Evolutionary conservation across 345 rosid genomes (phyloP), one percentile per base, ranked within the genome.

Genomic region (Gossypium thurberi): DNA sequence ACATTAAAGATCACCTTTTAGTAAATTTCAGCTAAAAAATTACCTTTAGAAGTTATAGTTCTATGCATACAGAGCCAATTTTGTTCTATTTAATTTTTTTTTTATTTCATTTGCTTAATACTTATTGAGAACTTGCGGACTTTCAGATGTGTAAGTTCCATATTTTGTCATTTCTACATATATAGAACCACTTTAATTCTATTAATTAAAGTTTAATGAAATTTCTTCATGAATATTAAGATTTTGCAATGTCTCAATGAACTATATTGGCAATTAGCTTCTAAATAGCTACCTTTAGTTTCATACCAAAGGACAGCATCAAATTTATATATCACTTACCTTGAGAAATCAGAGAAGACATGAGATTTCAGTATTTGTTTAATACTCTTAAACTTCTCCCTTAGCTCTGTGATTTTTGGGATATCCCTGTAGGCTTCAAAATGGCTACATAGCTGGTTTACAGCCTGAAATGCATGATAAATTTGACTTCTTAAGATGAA

Each of bases 391-490:
- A 90, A 88, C 91, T 91, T 95, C 85, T 93, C 99, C 78, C 96
- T 86, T 46, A 92, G 96, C 85, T 95, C 99, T 33, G 93, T 91
- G 74, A 95, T 95, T 84, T 93, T 95, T 74, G 98, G 99, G 84
- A 88, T 86, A 75, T 93, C 99, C 83, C 91, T 91, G 77, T 91
- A 95, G 74, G 97, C 98, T 85, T 95, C 98, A 83, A 95, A 93
- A 86, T 95, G 99, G 76, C 86, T 95, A 77, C 94, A 90, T 82
- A 95, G 85, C 70, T 95, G 98, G 84, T 95, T 95, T 76, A 93
- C 99, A 69, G 98, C 99, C 98, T 95, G 97, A 76, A 88, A 86
- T 52, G 70, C 66, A 85, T 61, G 48, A 82, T 61, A 59, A 75
- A 52, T 44, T 43, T 71, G 28, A 8, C 60, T 71, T 52, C 58